Evolutionary conservation across 2,329 filamentous ascomycete genomes (phyloP).

Genomic region (Graphilbum fragrans): DNA sequence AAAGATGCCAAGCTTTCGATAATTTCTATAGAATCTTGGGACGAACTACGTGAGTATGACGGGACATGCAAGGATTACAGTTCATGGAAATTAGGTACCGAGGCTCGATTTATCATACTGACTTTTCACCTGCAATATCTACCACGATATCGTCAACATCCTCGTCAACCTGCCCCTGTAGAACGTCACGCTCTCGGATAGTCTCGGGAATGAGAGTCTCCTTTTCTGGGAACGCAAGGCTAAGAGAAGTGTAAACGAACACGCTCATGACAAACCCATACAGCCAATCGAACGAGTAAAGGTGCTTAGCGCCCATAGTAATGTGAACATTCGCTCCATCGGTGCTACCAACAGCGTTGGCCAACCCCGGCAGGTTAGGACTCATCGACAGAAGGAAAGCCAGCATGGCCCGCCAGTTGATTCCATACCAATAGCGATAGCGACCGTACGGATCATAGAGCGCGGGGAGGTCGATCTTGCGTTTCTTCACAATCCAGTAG

Average conservation of each 20-base stretch:
- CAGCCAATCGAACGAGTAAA: constrained; percentile 14
- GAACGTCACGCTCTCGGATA: no score
- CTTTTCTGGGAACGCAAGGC: constrained; percentile 24
- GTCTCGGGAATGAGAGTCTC: no score
- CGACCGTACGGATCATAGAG: constrained; percentile 20
- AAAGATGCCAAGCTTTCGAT: no score
- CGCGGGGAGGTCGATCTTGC: constrained; percentile 21
- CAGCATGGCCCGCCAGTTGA: constrained; percentile 10
- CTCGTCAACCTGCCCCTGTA: no score
- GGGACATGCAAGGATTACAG: no score
- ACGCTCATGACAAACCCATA: constrained; percentile 5
- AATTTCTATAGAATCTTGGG: no score
- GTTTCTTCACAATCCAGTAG: constrained; percentile 25
- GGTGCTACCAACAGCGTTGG: constrained; percentile 27
- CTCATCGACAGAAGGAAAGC: neutral
- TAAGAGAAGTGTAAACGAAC: constrained; percentile 9
- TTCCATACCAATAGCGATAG: constrained; percentile 19
- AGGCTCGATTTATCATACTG: no score
- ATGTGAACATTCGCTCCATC: constrained; percentile 17
- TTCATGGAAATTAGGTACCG: no score
- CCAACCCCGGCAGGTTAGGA: neutral
- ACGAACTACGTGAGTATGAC: no score
- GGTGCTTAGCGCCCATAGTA: constrained; percentile 8
- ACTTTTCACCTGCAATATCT: no score
- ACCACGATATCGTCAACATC: no score